Base-by-base conservation (phyloP, 2,329 filamentous ascomycete genomes). In the Penicillium sp. region DNA sequence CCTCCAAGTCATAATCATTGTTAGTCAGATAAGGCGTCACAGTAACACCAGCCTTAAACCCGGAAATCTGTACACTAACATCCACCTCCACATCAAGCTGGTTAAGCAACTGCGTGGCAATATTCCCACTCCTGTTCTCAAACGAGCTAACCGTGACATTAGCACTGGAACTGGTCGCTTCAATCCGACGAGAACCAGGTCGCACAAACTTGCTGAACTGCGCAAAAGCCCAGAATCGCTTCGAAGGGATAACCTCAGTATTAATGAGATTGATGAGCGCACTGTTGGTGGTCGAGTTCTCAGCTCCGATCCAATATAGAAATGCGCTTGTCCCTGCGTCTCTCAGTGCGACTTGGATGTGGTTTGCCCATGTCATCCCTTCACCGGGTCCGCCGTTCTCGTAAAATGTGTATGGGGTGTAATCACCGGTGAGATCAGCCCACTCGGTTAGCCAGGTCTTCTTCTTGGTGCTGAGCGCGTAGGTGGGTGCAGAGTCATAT, bases 311-410 rank as follows among this genome's bases (percentile, higher is more conserved):
- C 82, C 82, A 85, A 69, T 81, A 84, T 5, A 85, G 71, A 61
- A 83, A 84, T 0, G 76, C 82, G 7, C 75, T 79, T 5, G 80
- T 40, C n/a, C 33, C 46, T 70, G 60, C 81, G 79, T 23, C 74
- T 75, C 61, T 76, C 77, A 6, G 79, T 73, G 14, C 85, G 69
- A 20, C 76, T 80, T 29, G 79, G 43, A 85, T 77, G 59, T 80
- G 79, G 60, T 80, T 79, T 1, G 82, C 82, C 82, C 81, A 84
- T 2, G 80, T 82, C 60, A 81, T 71, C 6, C 82, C 82, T 57
- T 85, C 46, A 12, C 46, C 46, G 1, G 20, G 20, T 4, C 31
- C 46, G 11, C 46, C 46, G 12, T 49, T 26, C 31, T 49, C 82
- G 35, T 77, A 77, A 0, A 72, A 67, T 9, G 74, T 73, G 69